Evolutionary conservation across 805 yeast genomes (phyloP).

Genomic region (Ogataea methanolica): DNA sequence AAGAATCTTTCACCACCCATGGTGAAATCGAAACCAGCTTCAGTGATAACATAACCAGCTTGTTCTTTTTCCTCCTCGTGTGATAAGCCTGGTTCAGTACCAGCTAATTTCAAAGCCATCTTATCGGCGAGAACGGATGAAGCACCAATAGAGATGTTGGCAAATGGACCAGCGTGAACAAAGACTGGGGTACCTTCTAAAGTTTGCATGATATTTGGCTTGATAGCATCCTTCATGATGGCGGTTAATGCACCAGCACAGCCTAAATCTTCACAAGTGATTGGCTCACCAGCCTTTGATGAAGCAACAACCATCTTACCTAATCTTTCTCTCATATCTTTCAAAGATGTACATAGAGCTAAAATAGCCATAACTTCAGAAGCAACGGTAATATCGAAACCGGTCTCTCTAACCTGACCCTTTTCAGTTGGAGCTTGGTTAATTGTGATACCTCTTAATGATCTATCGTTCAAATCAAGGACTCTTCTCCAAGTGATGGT

Average conservation of each 20-base stretch:
- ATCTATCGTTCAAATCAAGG: conserved; percentile 90
- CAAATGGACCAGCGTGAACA: conserved; percentile 98
- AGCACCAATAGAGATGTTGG: conserved; percentile 96
- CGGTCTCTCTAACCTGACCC: conserved; percentile 79
- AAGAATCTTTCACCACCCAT: conserved; percentile 99
- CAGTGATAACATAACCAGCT: conserved; percentile 89
- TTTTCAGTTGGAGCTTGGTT: conserved; percentile 94
- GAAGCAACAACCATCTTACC: conserved; percentile 90
- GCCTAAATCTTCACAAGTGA: conserved; percentile 92
- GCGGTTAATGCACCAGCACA: conserved; percentile 96
- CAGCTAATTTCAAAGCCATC: conserved; percentile 87
- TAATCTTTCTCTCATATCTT: conserved; percentile 82
- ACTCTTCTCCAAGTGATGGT: conserved; percentile 91
- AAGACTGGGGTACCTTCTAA: conserved; percentile 96
- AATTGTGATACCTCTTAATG: conserved; percentile 80
- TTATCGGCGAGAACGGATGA: conserved; percentile 91
- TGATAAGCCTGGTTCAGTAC: conserved; percentile 44
- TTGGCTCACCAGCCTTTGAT: conserved; percentile 66
- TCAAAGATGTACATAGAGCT: conserved; percentile 72
- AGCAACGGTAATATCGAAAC: conserved; percentile 95
- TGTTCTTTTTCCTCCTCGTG: conserved; percentile 31
- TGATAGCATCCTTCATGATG: conserved; percentile 89
- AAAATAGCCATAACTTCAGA: conserved; percentile 94
- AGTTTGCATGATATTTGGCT: conserved; percentile 96
- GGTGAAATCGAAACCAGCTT: conserved; percentile 97